These are phyloP conservation scores for Teratosphaeria nubilosa DNA, from an alignment of 2,329 filamentous ascomycete genomes.

Conservation along the genomic window DNA sequence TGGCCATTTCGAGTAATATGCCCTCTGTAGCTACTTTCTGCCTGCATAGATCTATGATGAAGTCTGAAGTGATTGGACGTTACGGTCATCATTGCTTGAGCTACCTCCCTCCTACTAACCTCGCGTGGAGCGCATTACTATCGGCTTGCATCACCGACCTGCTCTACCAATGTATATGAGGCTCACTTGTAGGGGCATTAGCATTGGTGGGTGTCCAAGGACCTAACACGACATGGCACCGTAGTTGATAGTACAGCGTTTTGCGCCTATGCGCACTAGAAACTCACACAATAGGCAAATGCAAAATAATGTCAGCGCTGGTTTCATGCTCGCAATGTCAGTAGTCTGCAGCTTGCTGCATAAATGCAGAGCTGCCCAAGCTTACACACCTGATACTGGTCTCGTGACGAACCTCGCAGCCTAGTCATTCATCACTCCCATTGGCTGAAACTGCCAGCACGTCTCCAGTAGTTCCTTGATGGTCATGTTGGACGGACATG, in stretches of 20 bases:
- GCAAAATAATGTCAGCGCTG: not conserved
- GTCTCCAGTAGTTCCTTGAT: not conserved
- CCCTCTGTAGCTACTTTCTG: not conserved
- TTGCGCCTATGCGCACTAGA: not conserved
- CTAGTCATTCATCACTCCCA: not conserved
- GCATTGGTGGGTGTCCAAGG: not conserved
- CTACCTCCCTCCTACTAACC: not conserved
- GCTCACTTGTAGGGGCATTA: not conserved
- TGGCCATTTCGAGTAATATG: not conserved
- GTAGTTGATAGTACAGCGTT: not conserved
- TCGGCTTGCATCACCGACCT: not conserved
- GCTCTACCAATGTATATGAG: not conserved
- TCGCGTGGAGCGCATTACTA: not conserved
- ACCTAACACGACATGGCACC: not conserved
- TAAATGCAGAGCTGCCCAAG: not conserved
- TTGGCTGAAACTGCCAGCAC: not conserved
- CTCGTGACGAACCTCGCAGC: not conserved
- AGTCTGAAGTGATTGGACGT: not conserved
- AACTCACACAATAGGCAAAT: not conserved
- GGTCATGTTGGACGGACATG: not conserved
- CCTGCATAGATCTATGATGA: not conserved
- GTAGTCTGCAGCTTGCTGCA: not conserved
- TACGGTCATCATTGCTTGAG: not conserved
- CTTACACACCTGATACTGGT: not conserved
- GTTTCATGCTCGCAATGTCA: not conserved